Conservation (phyloP, 2,329 filamentous ascomycete species). For the Capronia americana region DNA sequence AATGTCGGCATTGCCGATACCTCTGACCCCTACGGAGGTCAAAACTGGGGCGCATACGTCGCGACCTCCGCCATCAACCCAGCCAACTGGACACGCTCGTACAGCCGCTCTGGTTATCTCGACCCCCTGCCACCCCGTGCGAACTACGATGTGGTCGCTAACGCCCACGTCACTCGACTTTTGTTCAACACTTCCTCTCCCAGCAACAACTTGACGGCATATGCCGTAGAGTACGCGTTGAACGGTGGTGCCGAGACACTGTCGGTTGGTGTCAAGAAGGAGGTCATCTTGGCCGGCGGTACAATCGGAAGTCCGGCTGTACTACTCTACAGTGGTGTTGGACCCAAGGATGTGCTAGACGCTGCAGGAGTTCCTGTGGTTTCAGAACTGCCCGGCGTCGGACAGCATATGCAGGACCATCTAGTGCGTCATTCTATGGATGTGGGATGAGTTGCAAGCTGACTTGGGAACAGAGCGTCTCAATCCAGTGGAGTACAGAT, state of each 20-base stretch:
- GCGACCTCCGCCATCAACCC: constrained; percentile 47
- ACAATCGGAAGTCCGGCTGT: constrained; percentile 70
- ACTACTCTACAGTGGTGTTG: constrained; percentile 68
- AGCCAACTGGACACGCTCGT: constrained; percentile 47
- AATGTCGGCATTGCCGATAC: constrained; percentile 42
- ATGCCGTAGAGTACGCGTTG: constrained; percentile 44
- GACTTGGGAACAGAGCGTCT: constrained; percentile 41
- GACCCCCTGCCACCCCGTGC: constrained; percentile 44
- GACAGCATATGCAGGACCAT: constrained; percentile 69
- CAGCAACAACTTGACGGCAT: constrained; percentile 42
- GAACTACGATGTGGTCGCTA: constrained; percentile 44
- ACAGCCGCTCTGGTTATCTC: constrained; percentile 47
- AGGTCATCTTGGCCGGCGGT: constrained; percentile 59
- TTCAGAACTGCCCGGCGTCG: constrained; percentile 66
- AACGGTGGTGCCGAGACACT: constrained; percentile 42
- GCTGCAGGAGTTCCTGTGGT: constrained; percentile 61
- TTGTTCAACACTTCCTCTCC: constrained; percentile 40
- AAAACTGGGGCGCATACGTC: constrained; percentile 45
- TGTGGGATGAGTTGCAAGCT: constrained; percentile 15
- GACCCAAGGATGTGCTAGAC: constrained; percentile 61
- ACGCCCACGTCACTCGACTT: constrained; percentile 36
- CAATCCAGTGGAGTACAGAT: constrained; percentile 42
- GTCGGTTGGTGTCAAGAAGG: constrained; percentile 51
- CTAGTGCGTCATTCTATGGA: constrained; percentile 50
- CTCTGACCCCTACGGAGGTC: constrained; percentile 43